These are phyloP conservation scores for Rhynchosporium agropyri DNA, from an alignment of 2,329 filamentous ascomycete species.

Conservation along the genomic window DNA sequence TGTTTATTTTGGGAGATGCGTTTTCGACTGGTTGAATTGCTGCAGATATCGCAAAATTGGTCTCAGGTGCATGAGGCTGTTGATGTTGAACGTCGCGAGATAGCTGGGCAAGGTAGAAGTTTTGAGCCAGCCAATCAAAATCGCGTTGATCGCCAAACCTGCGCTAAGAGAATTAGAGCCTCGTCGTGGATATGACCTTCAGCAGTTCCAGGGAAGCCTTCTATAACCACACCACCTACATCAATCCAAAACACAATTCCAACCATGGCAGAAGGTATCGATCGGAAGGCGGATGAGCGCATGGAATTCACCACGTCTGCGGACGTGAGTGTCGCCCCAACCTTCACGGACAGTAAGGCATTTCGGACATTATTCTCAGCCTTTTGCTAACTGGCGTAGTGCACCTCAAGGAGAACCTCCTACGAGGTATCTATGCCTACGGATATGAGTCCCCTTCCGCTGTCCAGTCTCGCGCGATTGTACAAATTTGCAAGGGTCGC, in stretches of 20 bases:
- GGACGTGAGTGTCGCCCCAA: constrained; percentile 93
- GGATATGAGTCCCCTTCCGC: constrained; percentile 98
- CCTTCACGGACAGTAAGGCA: constrained; percentile 68
- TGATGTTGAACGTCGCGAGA: constrained; percentile 13
- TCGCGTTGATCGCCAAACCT: constrained; percentile 14
- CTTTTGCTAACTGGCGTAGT: constrained; percentile 45
- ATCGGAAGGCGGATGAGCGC: constrained; percentile 90
- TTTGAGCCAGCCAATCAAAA: constrained; percentile 35
- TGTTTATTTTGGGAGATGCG: background rate
- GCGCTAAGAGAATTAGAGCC: constrained; percentile 30
- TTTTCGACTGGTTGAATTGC: background rate
- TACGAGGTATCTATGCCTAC: constrained; percentile 97
- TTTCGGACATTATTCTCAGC: constrained; percentile 43
- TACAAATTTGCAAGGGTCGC: constrained; percentile 98
- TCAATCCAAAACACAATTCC: constrained; percentile 6
- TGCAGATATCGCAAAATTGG: background rate
- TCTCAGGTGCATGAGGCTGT: constrained; percentile 3
- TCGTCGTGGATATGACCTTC: constrained; percentile 1
- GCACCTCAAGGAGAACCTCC: constrained; percentile 80
- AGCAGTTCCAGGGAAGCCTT: constrained; percentile 11
- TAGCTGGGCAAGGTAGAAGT: constrained; percentile 4
- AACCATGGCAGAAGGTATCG: constrained; percentile 84
- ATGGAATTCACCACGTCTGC: constrained; percentile 99
- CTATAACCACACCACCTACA: constrained; percentile 16
- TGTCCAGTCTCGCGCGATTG: constrained; percentile 96